These are phyloP conservation scores for Populus deltoides DNA, from an alignment of 345 rosid species.

Conservation along the genomic window DNA sequence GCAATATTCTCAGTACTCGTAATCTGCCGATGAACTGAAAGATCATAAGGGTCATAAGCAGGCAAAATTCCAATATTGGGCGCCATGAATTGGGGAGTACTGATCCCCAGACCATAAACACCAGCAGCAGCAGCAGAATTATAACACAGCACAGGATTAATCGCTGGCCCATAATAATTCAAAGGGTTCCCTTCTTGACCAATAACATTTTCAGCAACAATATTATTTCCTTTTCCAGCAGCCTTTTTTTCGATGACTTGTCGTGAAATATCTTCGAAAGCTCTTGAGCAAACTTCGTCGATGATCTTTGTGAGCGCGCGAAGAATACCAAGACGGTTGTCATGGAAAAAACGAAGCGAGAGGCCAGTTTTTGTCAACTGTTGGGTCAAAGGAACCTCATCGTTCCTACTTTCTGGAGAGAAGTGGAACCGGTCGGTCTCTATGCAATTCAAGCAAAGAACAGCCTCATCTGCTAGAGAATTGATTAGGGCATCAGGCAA, in stretches of 20 bases:
- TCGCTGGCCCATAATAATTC: neutral
- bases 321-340: conserved; percentile 27
- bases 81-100: neutral
- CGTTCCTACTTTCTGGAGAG: neutral
- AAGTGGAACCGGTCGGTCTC: conserved; percentile 17
- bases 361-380: conserved; percentile 23
- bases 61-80: neutral
- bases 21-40: conserved; percentile 2
- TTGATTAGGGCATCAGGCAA: conserved; percentile 34
- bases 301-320: conserved; percentile 28
- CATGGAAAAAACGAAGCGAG: conserved; percentile 34
- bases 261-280: conserved; percentile 43
- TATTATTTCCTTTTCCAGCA: neutral
- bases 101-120: neutral
- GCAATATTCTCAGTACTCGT: conserved; percentile 10
- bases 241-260: neutral
- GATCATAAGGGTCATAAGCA: neutral
- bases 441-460: conserved; percentile 42
- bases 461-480: conserved; percentile 49
- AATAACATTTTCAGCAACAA: neutral
- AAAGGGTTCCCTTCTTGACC: neutral
- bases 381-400: conserved; percentile 25
- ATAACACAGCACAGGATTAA: neutral
- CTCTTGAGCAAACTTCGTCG: conserved; percentile 42
- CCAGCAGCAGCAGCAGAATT: neutral